Evolutionary conservation across 495 filamentous ascomycete species (phyloP), one percentile per base, ranked within the genome.

Genomic region (Astrocystis sublimbata): DNA sequence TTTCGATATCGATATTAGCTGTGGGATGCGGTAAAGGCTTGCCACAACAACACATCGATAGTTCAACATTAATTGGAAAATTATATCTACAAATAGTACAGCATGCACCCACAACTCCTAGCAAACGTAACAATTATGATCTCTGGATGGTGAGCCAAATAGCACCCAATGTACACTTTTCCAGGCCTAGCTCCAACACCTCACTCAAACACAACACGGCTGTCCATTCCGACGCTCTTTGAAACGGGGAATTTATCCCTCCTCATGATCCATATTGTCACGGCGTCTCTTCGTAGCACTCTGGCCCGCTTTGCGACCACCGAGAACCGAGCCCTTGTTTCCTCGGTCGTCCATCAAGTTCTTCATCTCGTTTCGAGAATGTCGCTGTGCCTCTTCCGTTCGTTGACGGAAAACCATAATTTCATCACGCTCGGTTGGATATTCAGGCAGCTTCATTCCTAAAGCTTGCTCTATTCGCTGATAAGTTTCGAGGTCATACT

Each of bases 401-500:
- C 91, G 78, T 40, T 89, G 83, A 54, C 85, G 86, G 67, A 97
- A 78, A 8, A 96, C 81, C 90, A 97, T 89, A 0, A 90, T 92
- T 70, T 97, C 92, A 17, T 96, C 92, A 77, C 91, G 91, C 42
- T 82, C 81, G 1, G 72, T 75, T 53, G 86, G 74, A 64, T 88
- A 88, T 68, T 92, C 88, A 1, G 79, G 69, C 58, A 96, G 74
- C 73, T 93, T 86, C 75, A 84, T 89, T 17, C 89, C 89, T 21
- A 98, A 76, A 1, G 92, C 91, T 1, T 81, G 79, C 74, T 98
- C 94, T 40, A 96, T 96, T 9, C 96, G 75, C 67, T 89, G 76
- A 77, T 84, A 97, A 4, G 97, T 78, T 71, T 98, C 94, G 28
- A 96, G 69, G 67, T 98, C 94, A 62, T 97, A 98, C 71, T 98